These are phyloP conservation scores for Coemansia sp. DNA, from an alignment of 192 early-diverging fungal species.

Conservation along the genomic window DNA sequence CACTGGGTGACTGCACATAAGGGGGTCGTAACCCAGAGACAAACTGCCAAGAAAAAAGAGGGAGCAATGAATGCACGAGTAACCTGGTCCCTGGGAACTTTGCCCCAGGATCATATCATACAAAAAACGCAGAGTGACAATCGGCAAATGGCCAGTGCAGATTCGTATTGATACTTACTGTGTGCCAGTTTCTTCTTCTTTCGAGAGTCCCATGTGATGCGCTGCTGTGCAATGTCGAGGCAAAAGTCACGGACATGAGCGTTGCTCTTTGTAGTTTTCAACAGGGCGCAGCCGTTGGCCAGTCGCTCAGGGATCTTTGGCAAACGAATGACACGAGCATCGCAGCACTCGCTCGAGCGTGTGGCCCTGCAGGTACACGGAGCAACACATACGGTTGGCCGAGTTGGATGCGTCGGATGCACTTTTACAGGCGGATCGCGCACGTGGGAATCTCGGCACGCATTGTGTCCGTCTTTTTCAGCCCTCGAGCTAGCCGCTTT, in stretches of 20 bases:
- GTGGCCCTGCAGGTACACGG: not conserved
- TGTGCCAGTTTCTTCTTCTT: conserved; percentile 56
- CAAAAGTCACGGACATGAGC: conserved; percentile 50
- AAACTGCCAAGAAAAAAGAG: not conserved
- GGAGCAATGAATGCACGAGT: too few species aligned
- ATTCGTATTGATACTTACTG: conserved; percentile 36
- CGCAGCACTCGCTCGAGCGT: not conserved
- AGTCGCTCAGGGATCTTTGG: conserved; percentile 31
- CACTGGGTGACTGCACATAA: too few species aligned
- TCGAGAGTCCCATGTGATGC: conserved; percentile 54
- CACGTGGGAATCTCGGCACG: conserved; percentile 9
- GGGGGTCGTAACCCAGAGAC: not conserved
- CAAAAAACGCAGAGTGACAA: not conserved
- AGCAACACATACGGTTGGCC: conserved; percentile 38
- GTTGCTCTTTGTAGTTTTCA: conserved; percentile 47
- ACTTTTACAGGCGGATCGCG: conserved; percentile 25
- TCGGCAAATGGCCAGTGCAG: not conserved
- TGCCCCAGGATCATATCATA: too few species aligned
- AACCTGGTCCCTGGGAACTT: too few species aligned
- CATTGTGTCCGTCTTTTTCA: not conserved
- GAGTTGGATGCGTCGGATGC: conserved; percentile 20
- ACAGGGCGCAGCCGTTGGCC: conserved; percentile 43
- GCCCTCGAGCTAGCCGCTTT: conserved; percentile 9
- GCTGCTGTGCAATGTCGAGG: conserved; percentile 55
- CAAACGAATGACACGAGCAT: conserved; percentile 11